These are phyloP conservation scores for Triangularia verruculosa DNA, from an alignment of 2,329 filamentous ascomycete genomes.

Conservation along the genomic window DNA sequence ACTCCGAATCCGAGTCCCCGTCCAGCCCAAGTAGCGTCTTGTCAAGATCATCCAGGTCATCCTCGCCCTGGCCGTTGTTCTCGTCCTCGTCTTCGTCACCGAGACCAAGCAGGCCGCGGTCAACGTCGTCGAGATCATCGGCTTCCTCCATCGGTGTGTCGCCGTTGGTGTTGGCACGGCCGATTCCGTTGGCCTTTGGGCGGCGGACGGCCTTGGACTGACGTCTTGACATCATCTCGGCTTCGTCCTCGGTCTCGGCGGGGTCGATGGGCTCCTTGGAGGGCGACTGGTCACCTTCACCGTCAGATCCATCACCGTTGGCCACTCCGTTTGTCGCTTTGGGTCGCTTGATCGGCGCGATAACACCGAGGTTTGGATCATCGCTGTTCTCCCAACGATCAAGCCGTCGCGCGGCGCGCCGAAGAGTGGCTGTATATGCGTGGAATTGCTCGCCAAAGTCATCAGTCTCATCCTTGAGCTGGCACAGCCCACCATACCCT, in stretches of 20 bases:
- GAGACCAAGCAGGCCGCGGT: constrained; percentile 49
- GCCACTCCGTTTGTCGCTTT: constrained; percentile 24
- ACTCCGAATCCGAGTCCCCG: constrained; percentile 36
- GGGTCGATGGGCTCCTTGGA: constrained; percentile 25
- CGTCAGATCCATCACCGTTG: constrained; percentile 28
- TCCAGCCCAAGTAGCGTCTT: constrained; percentile 37
- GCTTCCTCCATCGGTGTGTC: constrained; percentile 46
- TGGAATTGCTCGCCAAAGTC: constrained; percentile 75
- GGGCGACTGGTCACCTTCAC: constrained; percentile 17
- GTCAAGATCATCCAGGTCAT: constrained; percentile 43
- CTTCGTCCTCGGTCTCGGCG: constrained; percentile 33
- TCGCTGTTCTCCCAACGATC: constrained; percentile 62
- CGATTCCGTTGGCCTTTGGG: constrained; percentile 32
- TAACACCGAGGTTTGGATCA: constrained; percentile 42
- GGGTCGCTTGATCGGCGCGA: constrained; percentile 45
- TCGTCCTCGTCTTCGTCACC: constrained; percentile 40
- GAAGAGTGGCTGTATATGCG: constrained; percentile 63
- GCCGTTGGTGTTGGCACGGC: constrained; percentile 36
- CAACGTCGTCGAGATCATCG: constrained; percentile 54
- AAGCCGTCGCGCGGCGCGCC: constrained; percentile 62
- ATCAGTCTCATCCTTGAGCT: constrained; percentile 59
- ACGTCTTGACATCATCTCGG: constrained; percentile 18
- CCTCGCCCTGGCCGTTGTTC: constrained; percentile 44
- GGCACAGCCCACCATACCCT: constrained; percentile 63
- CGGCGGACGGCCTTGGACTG: constrained; percentile 18